Evolutionary conservation across 148 eudicot genomes (phyloP).

Genomic region (Rhododendron williamsianum): DNA sequence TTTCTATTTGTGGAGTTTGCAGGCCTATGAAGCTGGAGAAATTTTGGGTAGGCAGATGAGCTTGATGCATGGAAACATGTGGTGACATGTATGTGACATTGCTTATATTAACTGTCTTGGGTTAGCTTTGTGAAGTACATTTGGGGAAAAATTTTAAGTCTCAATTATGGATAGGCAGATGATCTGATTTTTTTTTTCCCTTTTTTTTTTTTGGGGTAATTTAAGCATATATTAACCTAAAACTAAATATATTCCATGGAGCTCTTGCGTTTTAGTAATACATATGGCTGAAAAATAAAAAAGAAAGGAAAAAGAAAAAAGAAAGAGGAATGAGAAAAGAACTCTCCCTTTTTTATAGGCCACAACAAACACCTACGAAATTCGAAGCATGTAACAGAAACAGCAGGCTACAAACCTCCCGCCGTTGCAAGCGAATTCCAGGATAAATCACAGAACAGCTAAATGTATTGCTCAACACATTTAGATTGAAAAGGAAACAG

Average conservation of each 20-base stretch:
- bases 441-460: background rate
- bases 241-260: background rate
- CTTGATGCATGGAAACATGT: background rate
- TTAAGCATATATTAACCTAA: too few species aligned
- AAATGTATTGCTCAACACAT: background rate
- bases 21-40: background rate
- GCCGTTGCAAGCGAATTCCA: too few species aligned
- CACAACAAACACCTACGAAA: background rate
- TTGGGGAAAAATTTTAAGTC: too few species aligned
- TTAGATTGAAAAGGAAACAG: too few species aligned
- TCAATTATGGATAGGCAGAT: too few species aligned
- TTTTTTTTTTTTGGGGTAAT: too few species aligned
- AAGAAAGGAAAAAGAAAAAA: slow-evolving; percentile 2
- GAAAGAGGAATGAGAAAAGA: background rate
- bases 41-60: background rate
- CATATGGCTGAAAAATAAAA: background rate
- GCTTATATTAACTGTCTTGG: background rate
- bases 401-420: background rate
- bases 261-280: background rate
- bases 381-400: background rate
- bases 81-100: background rate
- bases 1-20: background rate
- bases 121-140: background rate
- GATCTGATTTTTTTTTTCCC: too few species aligned
- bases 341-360: background rate